Conservation (phyloP, 2,329 filamentous ascomycete species). For the Ceratocystis colombiana region DNA sequence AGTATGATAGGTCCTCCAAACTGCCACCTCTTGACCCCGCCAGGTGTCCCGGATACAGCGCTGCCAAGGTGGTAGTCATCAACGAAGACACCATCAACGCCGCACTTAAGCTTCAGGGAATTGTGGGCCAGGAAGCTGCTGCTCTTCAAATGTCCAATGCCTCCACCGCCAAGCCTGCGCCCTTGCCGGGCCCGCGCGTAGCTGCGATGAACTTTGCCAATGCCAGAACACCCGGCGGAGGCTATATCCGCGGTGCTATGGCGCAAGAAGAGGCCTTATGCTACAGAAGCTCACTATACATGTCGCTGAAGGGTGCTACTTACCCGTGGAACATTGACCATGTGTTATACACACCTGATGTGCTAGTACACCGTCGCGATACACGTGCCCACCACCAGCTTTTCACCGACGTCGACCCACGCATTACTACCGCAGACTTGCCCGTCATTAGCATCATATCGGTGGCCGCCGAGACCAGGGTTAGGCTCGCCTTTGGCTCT, state of each 20-base stretch:
- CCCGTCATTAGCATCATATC: slow-evolving; percentile 51
- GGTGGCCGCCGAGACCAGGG: slow-evolving; percentile 43
- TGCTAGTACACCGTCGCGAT: slow-evolving; percentile 48
- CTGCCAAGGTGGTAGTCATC: background rate
- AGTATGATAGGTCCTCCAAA: background rate
- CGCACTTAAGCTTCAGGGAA: slow-evolving; percentile 9
- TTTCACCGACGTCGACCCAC: slow-evolving; percentile 31
- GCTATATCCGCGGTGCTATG: slow-evolving; percentile 50
- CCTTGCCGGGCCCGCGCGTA: background rate
- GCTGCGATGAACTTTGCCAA: slow-evolving; percentile 19
- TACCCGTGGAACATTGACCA: slow-evolving; percentile 44
- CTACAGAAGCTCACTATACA: slow-evolving; percentile 48
- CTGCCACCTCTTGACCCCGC: background rate
- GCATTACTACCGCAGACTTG: slow-evolving; percentile 29
- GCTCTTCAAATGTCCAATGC: background rate
- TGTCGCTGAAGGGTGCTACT: slow-evolving; percentile 39
- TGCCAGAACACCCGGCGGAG: slow-evolving; percentile 45
- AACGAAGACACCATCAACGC: slow-evolving; percentile 18
- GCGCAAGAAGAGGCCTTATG: slow-evolving; percentile 63
- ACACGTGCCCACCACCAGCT: slow-evolving; percentile 40
- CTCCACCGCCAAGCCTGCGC: background rate
- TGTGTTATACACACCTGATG: slow-evolving; percentile 51
- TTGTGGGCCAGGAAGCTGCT: slow-evolving; percentile 1
- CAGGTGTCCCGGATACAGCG: background rate
- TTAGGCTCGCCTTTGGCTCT: background rate